Base-by-base conservation (phyloP, 2,329 filamentous ascomycete species). In the Onygenales sp. region DNA sequence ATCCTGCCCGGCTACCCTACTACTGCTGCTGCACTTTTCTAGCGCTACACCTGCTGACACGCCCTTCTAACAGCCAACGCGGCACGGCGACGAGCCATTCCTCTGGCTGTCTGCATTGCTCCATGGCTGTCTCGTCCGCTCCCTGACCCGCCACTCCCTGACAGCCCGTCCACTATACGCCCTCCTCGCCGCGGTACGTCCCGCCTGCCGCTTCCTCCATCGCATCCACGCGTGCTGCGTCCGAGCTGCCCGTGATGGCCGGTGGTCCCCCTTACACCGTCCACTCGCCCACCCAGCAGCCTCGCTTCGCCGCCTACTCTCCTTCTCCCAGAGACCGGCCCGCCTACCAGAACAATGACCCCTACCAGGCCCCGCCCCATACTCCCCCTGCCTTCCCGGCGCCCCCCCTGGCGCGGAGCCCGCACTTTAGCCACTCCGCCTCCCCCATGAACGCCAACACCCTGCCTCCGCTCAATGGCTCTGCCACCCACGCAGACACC, bases 221-320 rank as follows among this genome's bases (percentile, higher is more conserved):
- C 45, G 33, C 45, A 38, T 17, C 11, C 36, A 48, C 32, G 32
- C 45, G 45, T 43, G 48, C 6, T 43, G 36, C 14, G n/a, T 21
- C 17, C 3, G 33, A 44, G 39, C 41, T 43, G 38, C 38, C 33
- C 67, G 69, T 60, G 63, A 73, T 73, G 70, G 66, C 70, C 57
- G 70, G 70, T 59, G 68, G 66, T 66, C 71, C 72, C 58, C 71
- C 72, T 55, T 74, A 71, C 59, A 69, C 70, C 60, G 65, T 69
- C 55, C 72, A 72, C 60, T 75, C 72, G 59, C 72, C 72, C 54
- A 69, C 71, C 54, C 70, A 73, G 60, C 70, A 72, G 60, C 63
- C 67, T 54, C 68, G 66, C 52, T 72, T 67, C 60, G 64, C 69
- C 55, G 64, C 64, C 54, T 74, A 73, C 59, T 73, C 71, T 43